A percentile compares a stretch with the other conserved stretches of the same genome.
phyloP scores from a whole-genome alignment of 257 asterid species.

The Salvia splendens region DNA sequence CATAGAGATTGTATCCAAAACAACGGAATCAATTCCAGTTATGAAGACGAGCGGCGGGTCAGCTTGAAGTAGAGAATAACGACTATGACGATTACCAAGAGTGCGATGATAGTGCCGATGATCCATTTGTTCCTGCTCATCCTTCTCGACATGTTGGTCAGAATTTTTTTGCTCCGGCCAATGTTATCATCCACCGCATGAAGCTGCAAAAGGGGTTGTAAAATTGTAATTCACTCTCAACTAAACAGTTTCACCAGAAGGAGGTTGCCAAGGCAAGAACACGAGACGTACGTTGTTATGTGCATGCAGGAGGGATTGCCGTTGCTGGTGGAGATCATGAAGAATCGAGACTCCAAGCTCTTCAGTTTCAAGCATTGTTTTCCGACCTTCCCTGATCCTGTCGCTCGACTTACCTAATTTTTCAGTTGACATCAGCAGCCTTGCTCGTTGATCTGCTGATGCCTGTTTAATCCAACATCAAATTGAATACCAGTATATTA shows the following conservation, averaged over 20 bases:
- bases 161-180: slow-evolving; percentile 68
- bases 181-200: slow-evolving; percentile 80
- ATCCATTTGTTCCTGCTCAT: slow-evolving; percentile 81
- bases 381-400: slow-evolving; percentile 54
- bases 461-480: slow-evolving; percentile 34
- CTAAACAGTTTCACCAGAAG: not conserved
- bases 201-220: slow-evolving; percentile 45
- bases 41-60: slow-evolving; percentile 35
- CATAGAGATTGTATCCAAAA: not conserved
- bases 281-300: slow-evolving; percentile 40
- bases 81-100: slow-evolving; percentile 53
- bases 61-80: slow-evolving; percentile 72
- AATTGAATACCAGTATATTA: not conserved
- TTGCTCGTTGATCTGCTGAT: slow-evolving; percentile 57
- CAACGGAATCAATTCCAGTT: not conserved
- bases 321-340: slow-evolving; percentile 65
- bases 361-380: slow-evolving; percentile 55
- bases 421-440: slow-evolving; percentile 54
- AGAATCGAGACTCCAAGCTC: slow-evolving; percentile 69
- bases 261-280: not conserved
- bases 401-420: slow-evolving; percentile 48
- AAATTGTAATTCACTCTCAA: not conserved
- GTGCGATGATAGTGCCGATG: slow-evolving; percentile 51
- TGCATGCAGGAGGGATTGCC: slow-evolving; percentile 62
- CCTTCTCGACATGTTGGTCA: slow-evolving; percentile 69